These are phyloP conservation scores for Geotrichum bryndzae DNA, from an alignment of 1,139 yeast species.

Conservation along the genomic window DNA sequence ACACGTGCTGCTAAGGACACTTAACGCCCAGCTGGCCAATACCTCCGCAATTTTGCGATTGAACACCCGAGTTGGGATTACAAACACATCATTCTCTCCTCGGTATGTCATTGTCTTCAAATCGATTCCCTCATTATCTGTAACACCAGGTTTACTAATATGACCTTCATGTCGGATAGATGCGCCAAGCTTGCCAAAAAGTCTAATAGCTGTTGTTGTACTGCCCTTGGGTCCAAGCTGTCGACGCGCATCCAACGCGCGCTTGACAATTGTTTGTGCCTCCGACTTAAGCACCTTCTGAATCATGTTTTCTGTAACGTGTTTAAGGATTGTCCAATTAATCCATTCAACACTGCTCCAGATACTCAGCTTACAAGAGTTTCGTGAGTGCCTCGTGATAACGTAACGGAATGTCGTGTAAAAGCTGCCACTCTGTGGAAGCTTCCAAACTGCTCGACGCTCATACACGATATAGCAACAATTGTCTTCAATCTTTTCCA, in stretches of 20 bases:
- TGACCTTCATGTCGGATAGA: constrained; percentile 14
- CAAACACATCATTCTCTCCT: background rate
- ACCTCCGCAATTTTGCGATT: constrained; percentile 5
- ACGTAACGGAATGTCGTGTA: constrained; percentile 46
- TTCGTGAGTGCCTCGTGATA: constrained; percentile 47
- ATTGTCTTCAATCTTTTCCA: constrained; percentile 53
- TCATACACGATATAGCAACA: constrained; percentile 55
- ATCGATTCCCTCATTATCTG: background rate
- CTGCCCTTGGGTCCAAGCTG: constrained; percentile 53
- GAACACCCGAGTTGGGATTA: constrained; percentile 1
- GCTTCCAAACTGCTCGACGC: constrained; percentile 39
- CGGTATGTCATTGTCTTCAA: background rate
- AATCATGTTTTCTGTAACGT: constrained; percentile 26
- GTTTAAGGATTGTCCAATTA: constrained; percentile 24
- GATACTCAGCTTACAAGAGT: constrained; percentile 43
- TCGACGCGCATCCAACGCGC: constrained; percentile 26
- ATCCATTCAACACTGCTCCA: constrained; percentile 42
- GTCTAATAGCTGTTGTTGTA: constrained; percentile 56
- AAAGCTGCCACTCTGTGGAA: constrained; percentile 53
- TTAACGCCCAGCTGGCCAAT: constrained; percentile 1
- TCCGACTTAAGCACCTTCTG: constrained; percentile 30
- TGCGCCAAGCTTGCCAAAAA: constrained; percentile 55
- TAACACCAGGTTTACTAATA: background rate
- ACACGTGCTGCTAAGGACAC: constrained; percentile 5
- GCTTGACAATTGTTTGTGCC: constrained; percentile 24